Conservation (phyloP, 192 early-diverging fungal genomes). For the Umbelopsis ramanniana region DNA sequence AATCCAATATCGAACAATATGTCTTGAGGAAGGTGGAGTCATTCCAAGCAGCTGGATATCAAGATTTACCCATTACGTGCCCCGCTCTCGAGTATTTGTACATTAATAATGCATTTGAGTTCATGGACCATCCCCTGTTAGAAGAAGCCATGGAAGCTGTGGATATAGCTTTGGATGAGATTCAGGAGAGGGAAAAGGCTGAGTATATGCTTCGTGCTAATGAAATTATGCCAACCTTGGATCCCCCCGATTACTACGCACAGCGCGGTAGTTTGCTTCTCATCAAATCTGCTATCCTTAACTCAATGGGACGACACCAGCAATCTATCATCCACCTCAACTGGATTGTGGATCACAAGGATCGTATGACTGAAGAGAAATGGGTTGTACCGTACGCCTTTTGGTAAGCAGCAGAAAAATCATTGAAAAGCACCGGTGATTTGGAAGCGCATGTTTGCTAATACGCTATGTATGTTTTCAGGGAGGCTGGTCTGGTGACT, state of each 20-base stretch:
- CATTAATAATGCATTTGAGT: slow-evolving; percentile 50
- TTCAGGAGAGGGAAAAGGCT: slow-evolving; percentile 33
- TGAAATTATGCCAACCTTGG: slow-evolving; percentile 26
- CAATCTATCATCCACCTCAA: slow-evolving; percentile 44
- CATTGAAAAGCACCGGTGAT: neutral
- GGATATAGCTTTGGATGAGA: slow-evolving; percentile 35
- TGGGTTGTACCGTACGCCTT: slow-evolving; percentile 56
- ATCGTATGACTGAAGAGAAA: slow-evolving; percentile 43
- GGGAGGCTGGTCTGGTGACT: slow-evolving; percentile 45
- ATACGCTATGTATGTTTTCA: slow-evolving; percentile 8
- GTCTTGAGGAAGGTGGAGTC: slow-evolving; percentile 46
- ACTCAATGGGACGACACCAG: slow-evolving; percentile 42
- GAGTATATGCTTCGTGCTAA: slow-evolving; percentile 32
- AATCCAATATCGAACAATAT: slow-evolving; percentile 51
- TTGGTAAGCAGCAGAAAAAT: slow-evolving; percentile 37
- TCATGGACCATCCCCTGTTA: slow-evolving; percentile 41
- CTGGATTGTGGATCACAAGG: slow-evolving; percentile 53
- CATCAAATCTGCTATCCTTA: slow-evolving; percentile 52
- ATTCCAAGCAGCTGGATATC: slow-evolving; percentile 47
- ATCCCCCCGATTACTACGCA: slow-evolving; percentile 36
- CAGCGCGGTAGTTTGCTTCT: slow-evolving; percentile 45
- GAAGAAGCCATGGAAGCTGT: slow-evolving; percentile 26
- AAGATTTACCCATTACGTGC: slow-evolving; percentile 46
- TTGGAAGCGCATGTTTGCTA: neutral
- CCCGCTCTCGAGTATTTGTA: slow-evolving; percentile 51